phyloP scores from a whole-genome alignment of 352 stramenopile genomes.

The Globisporangium sylvaticum region DNA sequence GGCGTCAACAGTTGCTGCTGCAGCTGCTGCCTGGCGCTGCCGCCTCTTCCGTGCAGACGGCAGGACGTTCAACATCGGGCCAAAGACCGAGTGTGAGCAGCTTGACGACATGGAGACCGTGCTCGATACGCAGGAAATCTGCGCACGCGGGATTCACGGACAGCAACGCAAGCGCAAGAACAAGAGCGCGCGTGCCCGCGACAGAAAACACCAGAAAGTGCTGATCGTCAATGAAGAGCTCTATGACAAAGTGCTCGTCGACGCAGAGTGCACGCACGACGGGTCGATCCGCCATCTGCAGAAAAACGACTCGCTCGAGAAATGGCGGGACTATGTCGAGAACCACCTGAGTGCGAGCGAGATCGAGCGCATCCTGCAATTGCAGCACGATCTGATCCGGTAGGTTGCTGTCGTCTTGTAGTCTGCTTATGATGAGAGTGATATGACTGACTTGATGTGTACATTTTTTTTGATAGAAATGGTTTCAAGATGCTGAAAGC shows the following conservation, averaged over 20 bases:
- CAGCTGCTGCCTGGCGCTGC: conserved; percentile 46
- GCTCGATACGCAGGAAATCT: conserved; percentile 69
- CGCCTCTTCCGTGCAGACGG: conserved; percentile 79
- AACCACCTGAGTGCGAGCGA: conserved; percentile 57
- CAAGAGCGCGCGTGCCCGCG: conserved; percentile 78
- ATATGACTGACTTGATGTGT: not conserved
- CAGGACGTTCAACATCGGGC: conserved; percentile 59
- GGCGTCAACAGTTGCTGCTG: not conserved
- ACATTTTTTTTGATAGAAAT: conserved; percentile 29
- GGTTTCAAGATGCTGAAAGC: conserved; percentile 86
- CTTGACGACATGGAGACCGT: conserved; percentile 42
- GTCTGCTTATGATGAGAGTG: not conserved
- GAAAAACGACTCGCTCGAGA: conserved; percentile 55
- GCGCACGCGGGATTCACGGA: conserved; percentile 25
- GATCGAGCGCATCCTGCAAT: conserved; percentile 49
- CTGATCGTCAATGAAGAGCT: conserved; percentile 23
- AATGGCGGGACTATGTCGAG: conserved; percentile 75
- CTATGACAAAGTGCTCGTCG: conserved; percentile 94
- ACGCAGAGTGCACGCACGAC: conserved; percentile 95
- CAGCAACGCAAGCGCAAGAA: conserved; percentile 87
- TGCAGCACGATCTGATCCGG: conserved; percentile 60
- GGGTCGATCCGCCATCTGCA: conserved; percentile 89
- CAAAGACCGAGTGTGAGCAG: conserved; percentile 38
- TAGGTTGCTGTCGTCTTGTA: not conserved
- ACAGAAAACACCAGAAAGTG: conserved; percentile 43